These are phyloP conservation scores for Pythium guiyangense DNA, from an alignment of 352 stramenopile genomes.

Conservation along the genomic window DNA sequence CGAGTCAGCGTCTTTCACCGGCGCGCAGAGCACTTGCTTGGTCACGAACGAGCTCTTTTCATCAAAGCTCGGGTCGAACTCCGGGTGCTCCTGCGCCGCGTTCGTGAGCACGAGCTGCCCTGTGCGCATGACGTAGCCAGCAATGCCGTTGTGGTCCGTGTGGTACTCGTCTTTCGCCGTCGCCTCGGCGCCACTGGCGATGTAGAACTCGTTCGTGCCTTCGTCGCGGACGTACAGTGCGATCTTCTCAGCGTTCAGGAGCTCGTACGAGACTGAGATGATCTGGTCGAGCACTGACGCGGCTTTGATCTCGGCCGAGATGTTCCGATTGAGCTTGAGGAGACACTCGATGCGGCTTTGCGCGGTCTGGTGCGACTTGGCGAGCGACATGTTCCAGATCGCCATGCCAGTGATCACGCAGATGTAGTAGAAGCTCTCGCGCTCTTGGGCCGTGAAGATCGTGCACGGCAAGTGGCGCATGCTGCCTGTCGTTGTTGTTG, in stretches of 20 bases:
- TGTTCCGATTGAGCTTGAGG: conserved; percentile 65
- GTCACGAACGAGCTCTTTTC: conserved; percentile 62
- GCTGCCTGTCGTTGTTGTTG: not conserved
- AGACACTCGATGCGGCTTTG: conserved; percentile 67
- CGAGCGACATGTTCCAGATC: conserved; percentile 65
- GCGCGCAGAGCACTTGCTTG: conserved; percentile 54
- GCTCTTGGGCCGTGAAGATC: conserved; percentile 25
- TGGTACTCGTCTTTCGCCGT: conserved; percentile 60
- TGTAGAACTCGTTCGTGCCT: conserved; percentile 64
- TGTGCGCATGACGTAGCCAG: conserved; percentile 53
- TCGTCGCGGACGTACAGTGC: conserved; percentile 63
- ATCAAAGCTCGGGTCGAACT: conserved; percentile 63
- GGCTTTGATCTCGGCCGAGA: conserved; percentile 55
- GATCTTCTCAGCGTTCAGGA: conserved; percentile 58
- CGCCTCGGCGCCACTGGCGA: conserved; percentile 44
- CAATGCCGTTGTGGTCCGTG: conserved; percentile 63
- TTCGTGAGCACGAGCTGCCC: conserved; percentile 68
- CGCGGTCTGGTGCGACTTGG: conserved; percentile 51
- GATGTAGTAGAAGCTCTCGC: conserved; percentile 33
- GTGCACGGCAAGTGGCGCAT: not conserved
- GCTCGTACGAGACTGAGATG: conserved; percentile 61
- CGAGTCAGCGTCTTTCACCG: conserved; percentile 53
- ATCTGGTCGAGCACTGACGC: conserved; percentile 63
- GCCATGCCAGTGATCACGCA: conserved; percentile 51
- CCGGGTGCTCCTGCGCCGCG: conserved; percentile 49